Evolutionary conservation across 495 filamentous ascomycete species (phyloP).

Genomic region (Rhypophila decipiens): DNA sequence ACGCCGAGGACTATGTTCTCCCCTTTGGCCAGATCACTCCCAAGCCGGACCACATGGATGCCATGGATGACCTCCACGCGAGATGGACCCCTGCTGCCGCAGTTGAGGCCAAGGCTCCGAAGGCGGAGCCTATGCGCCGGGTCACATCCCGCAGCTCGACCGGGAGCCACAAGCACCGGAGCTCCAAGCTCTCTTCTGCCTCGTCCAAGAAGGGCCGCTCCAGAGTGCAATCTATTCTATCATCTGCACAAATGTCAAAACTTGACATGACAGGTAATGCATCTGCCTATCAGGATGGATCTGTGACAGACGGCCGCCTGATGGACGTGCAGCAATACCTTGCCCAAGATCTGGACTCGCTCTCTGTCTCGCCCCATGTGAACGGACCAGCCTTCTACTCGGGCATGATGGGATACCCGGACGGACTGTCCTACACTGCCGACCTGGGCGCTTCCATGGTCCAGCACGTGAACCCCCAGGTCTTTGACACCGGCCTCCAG

Average conservation of each 20-base stretch:
- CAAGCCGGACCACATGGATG: constrained; percentile 40
- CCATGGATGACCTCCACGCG: constrained; percentile 39
- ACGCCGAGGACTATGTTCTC: constrained; percentile 42
- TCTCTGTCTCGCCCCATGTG: constrained; percentile 34
- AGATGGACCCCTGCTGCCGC: constrained; percentile 33
- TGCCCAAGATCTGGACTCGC: constrained; percentile 39
- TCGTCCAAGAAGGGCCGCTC: constrained; percentile 36
- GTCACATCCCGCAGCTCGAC: constrained; percentile 41
- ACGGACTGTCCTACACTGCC: constrained; percentile 36
- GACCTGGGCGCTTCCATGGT: constrained; percentile 31
- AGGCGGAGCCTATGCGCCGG: constrained; percentile 43
- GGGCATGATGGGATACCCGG: constrained; percentile 30
- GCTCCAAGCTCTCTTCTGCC: constrained; percentile 31
- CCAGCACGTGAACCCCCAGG: constrained; percentile 41
- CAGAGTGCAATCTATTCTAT: constrained; percentile 37
- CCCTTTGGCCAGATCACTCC: constrained; percentile 45
- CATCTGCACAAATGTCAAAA: constrained; percentile 39
- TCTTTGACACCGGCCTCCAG: constrained; percentile 37
- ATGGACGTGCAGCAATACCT: constrained; percentile 41
- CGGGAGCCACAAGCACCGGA: constrained; percentile 42
- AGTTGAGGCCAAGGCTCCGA: constrained; percentile 27
- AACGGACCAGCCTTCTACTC: constrained; percentile 30
- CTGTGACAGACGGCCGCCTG: constrained; percentile 26
- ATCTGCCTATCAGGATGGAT: constrained; percentile 25
- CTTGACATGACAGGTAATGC: constrained; percentile 46